Conservation (phyloP, 176 grass and related monocot species). For the Oryza meridionalis region DNA sequence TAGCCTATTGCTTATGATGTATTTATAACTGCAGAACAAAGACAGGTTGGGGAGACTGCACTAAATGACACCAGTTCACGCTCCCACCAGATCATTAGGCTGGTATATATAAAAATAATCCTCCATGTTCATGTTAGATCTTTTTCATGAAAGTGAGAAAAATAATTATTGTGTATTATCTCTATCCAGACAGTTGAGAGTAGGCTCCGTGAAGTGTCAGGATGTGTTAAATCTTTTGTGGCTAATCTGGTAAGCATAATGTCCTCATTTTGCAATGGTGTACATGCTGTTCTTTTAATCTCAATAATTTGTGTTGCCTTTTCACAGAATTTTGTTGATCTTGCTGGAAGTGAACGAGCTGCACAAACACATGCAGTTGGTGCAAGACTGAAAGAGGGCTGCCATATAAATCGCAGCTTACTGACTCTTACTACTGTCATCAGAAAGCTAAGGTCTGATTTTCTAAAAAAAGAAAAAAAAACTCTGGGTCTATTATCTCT, state of each 20-base stretch:
- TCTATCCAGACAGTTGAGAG: conserved; percentile 79
- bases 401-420: conserved; percentile 91
- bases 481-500: conserved; percentile 2
- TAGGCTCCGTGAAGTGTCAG: conserved; percentile 74
- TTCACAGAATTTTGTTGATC: conserved; percentile 96
- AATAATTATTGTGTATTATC: conserved; percentile 51
- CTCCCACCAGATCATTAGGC: conserved; percentile 99
- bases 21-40: conserved; percentile 72
- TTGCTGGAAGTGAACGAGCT: conserved; percentile 93
- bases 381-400: conserved; percentile 85
- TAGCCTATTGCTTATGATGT: not conserved
- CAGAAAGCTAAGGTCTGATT: conserved; percentile 82
- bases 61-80: conserved; percentile 94
- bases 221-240: conserved; percentile 93
- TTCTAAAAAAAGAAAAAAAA: not conserved
- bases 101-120: conserved; percentile 57
- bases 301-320: conserved; percentile 30
- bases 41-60: conserved; percentile 96
- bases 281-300: conserved; percentile 35
- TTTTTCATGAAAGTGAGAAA: conserved; percentile 18
- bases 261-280: conserved; percentile 1
- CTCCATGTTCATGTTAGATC: conserved; percentile 18
- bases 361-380: conserved; percentile 96
- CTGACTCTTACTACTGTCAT: conserved; percentile 96
- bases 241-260: conserved; percentile 78